Evolutionary conservation across 129 eudicot genomes (phyloP).

Genomic region (Flaveria ramosissima): DNA sequence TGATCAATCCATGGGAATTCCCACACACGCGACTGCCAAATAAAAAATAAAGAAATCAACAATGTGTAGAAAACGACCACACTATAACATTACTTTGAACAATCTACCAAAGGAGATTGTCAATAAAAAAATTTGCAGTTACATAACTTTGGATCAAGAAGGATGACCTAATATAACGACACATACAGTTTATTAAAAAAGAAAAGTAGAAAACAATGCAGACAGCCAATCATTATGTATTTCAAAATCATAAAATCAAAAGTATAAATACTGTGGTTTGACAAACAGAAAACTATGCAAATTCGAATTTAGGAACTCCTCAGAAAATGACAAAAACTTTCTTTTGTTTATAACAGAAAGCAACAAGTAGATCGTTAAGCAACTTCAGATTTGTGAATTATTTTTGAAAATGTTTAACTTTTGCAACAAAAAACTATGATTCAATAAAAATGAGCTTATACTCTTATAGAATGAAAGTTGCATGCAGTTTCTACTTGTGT

Average conservation of each 20-base stretch:
- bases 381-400: no score
- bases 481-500: no score
- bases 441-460: no score
- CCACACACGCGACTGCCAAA: constrained; percentile 58
- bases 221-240: background rate
- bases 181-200: background rate
- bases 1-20: constrained; percentile 52
- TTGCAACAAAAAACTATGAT: no score
- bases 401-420: no score
- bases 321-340: background rate
- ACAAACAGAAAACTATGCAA: background rate
- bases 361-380: no score
- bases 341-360: no score
- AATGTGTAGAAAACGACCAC: background rate
- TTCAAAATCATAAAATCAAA: background rate
- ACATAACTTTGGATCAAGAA: background rate
- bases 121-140: background rate
- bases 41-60: constrained; percentile 3
- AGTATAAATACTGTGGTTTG: background rate
- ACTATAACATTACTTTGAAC: background rate
- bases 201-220: background rate
- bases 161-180: background rate
- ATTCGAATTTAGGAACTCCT: background rate
- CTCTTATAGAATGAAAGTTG: no score
- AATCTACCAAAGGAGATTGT: background rate